Base-by-base conservation (phyloP, 495 filamentous ascomycete genomes). In the Polyplosphaeria fusca region DNA sequence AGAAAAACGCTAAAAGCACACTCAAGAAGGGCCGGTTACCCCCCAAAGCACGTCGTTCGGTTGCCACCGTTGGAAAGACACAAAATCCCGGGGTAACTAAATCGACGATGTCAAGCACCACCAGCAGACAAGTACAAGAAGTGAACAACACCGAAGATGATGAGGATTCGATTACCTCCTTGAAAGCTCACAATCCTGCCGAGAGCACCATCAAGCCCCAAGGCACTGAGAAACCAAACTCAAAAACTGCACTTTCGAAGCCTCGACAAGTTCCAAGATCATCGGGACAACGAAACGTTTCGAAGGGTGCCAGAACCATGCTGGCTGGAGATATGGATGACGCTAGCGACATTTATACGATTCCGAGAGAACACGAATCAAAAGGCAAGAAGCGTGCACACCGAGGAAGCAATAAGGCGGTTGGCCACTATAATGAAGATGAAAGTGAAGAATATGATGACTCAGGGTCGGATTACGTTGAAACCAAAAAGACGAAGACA, bases 341-440 rank as follows among this genome's bases (percentile, higher is more conserved):
- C n/a, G n/a, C n/a, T n/a, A n/a, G n/a, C 30, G 30, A 35, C 30
- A 35, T 35, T n/a, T 35, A 35, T n/a, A n/a, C 30, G n/a, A 35
- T 35, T 35, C 30, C 4, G 13, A 38, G 20, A 18, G 26, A 37
- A 20, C n/a, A n/a, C n/a, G n/a, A n/a, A n/a, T n/a, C n/a, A 23
- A 20, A 37, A 2, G 1, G 22, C 25, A 48, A 12, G 5, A 9
- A 7, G 30, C 30, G 9, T 7, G n/a, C n/a, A 9, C 30, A 35
- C 30, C 9, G n/a, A 35, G 9, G 30, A 35, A n/a, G 30, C 7
- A 35, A 35, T 11, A 19, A 18, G 19, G 32, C 1, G 7, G 11
- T 18, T 57, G 22, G 41, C 30, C 30, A 47, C 22, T 55, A 55
- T 26, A 47, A 47, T 19, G 52, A 55, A n/a, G 19, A 32, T 9